Conservation (phyloP, 164 flowering plant genomes). For the Nelumbo lutea region DNA sequence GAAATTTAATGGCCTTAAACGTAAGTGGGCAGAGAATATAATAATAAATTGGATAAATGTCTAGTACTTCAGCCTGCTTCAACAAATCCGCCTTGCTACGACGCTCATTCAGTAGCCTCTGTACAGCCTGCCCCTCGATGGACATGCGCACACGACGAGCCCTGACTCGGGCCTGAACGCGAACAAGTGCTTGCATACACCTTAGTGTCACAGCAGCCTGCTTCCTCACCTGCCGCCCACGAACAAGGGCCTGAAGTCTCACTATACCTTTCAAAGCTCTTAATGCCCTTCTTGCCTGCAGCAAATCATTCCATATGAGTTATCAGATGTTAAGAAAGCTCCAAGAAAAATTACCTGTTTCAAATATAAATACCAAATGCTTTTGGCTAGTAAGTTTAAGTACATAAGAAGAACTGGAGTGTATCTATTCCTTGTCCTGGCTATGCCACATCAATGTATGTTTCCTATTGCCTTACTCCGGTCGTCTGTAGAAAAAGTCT, state of each 20-base stretch:
- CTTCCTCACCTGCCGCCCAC: constrained; percentile 83
- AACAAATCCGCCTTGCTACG: constrained; percentile 56
- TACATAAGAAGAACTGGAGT: too few species aligned
- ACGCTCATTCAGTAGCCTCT: constrained; percentile 49
- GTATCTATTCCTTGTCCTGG: too few species aligned
- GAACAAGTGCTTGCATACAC: constrained; percentile 91
- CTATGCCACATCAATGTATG: too few species aligned
- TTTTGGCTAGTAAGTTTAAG: too few species aligned
- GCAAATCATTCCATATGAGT: neutral
- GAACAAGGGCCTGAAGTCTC: constrained; percentile 77
- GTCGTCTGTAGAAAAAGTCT: too few species aligned
- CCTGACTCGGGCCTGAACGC: constrained; percentile 83
- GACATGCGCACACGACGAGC: constrained; percentile 94
- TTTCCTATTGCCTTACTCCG: too few species aligned
- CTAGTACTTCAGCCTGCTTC: constrained; percentile 78
- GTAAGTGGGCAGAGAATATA: too few species aligned
- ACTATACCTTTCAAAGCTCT: constrained; percentile 80
- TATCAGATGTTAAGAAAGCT: neutral
- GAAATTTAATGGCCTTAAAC: too few species aligned
- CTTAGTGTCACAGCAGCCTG: constrained; percentile 86
- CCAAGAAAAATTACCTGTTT: constrained; percentile 12
- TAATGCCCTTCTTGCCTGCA: constrained; percentile 76
- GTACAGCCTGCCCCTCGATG: constrained; percentile 88
- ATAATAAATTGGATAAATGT: neutral
- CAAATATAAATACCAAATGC: too few species aligned